Evolutionary conservation across 371 early-diverging fungal species (phyloP).

Genomic region (Entomophthora muscae): DNA sequence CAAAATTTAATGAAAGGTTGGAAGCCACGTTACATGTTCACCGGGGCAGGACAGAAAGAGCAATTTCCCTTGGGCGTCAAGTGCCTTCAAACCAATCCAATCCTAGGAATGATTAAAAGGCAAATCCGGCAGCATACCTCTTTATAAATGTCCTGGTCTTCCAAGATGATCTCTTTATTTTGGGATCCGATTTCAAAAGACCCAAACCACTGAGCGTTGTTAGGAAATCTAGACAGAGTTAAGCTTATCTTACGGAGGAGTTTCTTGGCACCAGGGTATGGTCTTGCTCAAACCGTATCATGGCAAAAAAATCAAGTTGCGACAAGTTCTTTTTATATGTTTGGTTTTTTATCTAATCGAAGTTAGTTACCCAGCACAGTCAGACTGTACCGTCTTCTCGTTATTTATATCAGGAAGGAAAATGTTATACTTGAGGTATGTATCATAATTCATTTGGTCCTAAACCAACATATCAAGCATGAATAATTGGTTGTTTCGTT

Average conservation of each 20-base stretch:
- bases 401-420: constrained; percentile 82
- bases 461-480: constrained; percentile 2
- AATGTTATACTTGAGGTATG: constrained; percentile 50
- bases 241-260: constrained; percentile 32
- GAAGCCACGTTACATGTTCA: constrained; percentile 38
- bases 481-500: neutral
- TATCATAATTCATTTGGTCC: constrained; percentile 33
- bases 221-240: neutral
- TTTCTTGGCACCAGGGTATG: constrained; percentile 56
- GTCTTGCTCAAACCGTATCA: constrained; percentile 64
- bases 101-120: constrained; percentile 15
- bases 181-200: constrained; percentile 28
- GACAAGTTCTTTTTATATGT: constrained; percentile 34
- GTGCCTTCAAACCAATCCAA: constrained; percentile 42
- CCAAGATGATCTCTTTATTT: constrained; percentile 12
- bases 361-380: neutral
- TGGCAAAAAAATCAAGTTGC: constrained; percentile 44
- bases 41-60: constrained; percentile 40
- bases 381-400: constrained; percentile 22
- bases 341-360: constrained; percentile 18
- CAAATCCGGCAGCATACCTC: constrained; percentile 11
- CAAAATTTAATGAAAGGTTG: neutral
- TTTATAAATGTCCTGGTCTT: constrained; percentile 34
- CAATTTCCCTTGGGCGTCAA: constrained; percentile 32
- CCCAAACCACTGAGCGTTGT: constrained; percentile 53